Percentiles rank a stretch among this genome's conserved stretches.
Evolutionary conservation across 306 rosid genomes (phyloP).

Genomic region (Delonix regia): DNA sequence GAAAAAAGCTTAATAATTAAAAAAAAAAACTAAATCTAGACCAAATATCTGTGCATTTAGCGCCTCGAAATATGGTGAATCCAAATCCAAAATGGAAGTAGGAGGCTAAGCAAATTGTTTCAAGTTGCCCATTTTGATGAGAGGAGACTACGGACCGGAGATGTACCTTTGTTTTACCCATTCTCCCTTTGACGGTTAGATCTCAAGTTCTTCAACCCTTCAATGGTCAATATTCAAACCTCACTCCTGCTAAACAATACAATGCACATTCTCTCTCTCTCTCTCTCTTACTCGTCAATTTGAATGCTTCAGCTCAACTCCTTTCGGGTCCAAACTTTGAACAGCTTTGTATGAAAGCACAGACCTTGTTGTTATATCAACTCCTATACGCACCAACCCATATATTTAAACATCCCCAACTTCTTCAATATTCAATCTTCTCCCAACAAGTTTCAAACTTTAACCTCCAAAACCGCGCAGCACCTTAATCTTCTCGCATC

Average conservation of each 20-base stretch:
- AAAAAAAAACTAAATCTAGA: no score
- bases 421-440: slow-evolving; percentile 20
- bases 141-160: no score
- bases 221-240: slow-evolving; percentile 79
- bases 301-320: slow-evolving; percentile 50
- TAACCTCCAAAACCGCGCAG: slow-evolving; percentile 23
- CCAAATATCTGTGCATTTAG: no score
- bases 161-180: slow-evolving; percentile 48
- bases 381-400: not conserved
- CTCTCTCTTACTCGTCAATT: slow-evolving; percentile 29
- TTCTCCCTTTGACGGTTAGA: slow-evolving; percentile 60
- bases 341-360: slow-evolving; percentile 43
- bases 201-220: slow-evolving; percentile 44
- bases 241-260: slow-evolving; percentile 3
- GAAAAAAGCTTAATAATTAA: no score
- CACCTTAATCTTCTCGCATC: not conserved
- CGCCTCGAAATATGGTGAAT: no score
- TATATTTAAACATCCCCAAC: slow-evolving; percentile 1
- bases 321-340: slow-evolving; percentile 48
- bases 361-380: not conserved
- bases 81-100: no score
- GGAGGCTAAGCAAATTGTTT: not conserved
- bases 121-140: not conserved
- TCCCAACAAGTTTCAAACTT: slow-evolving; percentile 31
- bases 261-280: not conserved